Evolutionary conservation across 1,139 yeast genomes (phyloP), one percentile per base, ranked within the genome.

Genomic region (Nakaseomyces bracarensis): DNA sequence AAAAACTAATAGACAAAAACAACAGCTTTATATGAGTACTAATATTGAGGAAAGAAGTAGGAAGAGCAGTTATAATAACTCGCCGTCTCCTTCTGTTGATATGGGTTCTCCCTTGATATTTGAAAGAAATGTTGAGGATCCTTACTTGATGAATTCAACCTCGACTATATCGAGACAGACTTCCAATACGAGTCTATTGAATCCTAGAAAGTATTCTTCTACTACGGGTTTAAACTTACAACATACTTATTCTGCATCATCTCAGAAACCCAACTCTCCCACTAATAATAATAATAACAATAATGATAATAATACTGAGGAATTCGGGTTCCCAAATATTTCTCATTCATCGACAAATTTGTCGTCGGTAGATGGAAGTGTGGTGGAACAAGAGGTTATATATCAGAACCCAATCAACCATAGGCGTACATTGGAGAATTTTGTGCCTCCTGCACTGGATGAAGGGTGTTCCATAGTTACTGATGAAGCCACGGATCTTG

Each of bases 371-470:
- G 36, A 33, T n/a, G 34, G 30, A 18, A 18, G 18, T 13, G 25
- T 13, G 7, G 36, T 33, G 18, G 36, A 33, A 13, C 36, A 33
- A 26, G 36, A 33, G 36, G 36, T 33, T 11, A 33, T 33, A 20
- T 33, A 33, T 13, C 40, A 38, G 43, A 44, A 38, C 34, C 48
- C 48, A 42, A 45, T 42, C 26, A 48, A 47, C 30, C 72, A 72
- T 13, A 55, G 71, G 15, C 80, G 71, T 51, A 68, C 72, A 7
- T 61, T 67, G 36, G 82, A 84, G 58, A 86, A 84, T 60, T 79
- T 69, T 53, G 82, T 84, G 40, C 87, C 95, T 1, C 87, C 95
- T 1, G 89, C 87, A 9, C 68, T 86, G 55, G 95, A 84, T 55
- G 89, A 87, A 13, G 74, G 89, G 21, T 75, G 93, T 3, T 71